phyloP scores from a whole-genome alignment of 1,139 yeast genomes.

The Barnettozyma hawaiiensis region DNA sequence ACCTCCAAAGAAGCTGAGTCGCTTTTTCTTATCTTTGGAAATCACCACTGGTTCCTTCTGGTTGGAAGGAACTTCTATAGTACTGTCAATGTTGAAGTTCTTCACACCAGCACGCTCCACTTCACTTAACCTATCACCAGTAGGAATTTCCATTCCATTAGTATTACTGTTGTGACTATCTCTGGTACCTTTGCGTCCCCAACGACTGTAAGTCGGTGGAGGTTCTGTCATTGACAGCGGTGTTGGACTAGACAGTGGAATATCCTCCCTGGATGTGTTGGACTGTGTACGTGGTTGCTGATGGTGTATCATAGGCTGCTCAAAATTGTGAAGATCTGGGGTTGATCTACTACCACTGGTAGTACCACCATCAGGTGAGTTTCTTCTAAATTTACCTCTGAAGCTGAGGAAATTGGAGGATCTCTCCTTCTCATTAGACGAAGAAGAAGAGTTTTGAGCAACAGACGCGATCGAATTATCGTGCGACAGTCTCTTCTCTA shows the following conservation, averaged over 20 bases:
- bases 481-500: not conserved
- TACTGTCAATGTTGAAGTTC: not conserved
- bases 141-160: not conserved
- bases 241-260: not conserved
- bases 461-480: not conserved
- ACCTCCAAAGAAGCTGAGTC: constrained; percentile 5
- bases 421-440: not conserved
- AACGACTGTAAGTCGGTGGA: not conserved
- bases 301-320: not conserved
- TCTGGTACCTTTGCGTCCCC: not conserved
- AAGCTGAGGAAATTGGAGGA: not conserved
- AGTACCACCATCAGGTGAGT: too few relatives aligned
- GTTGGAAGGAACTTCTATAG: not conserved
- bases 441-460: constrained; percentile 1
- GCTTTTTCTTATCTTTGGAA: not conserved
- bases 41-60: not conserved
- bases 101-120: not conserved
- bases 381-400: not conserved
- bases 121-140: not conserved
- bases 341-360: not conserved
- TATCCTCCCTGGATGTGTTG: not conserved
- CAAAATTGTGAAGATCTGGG: not conserved
- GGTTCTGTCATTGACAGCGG: not conserved
- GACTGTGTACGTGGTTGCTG: not conserved
- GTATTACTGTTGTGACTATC: not conserved